Percentiles rank a stretch among this genome's conserved stretches.
Evolutionary conservation across 2,329 filamentous ascomycete species (phyloP).

Genomic region (Pseudogymnoascus sp.): DNA sequence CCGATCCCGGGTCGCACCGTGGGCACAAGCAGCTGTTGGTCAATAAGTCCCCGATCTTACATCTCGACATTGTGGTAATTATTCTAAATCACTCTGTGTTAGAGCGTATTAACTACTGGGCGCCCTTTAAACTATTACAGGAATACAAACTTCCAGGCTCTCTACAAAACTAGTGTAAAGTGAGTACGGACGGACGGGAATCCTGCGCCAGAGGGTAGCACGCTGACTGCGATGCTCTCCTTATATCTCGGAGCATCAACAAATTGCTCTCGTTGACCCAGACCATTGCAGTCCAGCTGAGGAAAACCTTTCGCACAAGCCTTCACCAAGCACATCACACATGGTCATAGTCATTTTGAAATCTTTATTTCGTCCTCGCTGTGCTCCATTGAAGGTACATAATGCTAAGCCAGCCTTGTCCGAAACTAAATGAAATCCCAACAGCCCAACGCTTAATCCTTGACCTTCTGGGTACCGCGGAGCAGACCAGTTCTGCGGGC

Average conservation of each 20-base stretch:
- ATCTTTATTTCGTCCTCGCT: constrained; percentile 28
- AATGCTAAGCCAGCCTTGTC: constrained; percentile 29
- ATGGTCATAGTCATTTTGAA: constrained; percentile 11
- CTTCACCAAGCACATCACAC: constrained; percentile 3
- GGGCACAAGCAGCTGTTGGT: not conserved
- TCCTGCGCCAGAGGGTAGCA: not conserved
- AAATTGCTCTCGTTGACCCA: not conserved
- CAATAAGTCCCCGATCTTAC: too few relatives aligned
- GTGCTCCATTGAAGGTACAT: constrained; percentile 29
- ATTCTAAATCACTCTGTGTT: not conserved
- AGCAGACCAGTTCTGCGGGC: constrained; percentile 99
- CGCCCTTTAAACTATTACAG: not conserved
- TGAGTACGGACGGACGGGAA: not conserved
- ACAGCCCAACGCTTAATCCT: constrained; percentile 60
- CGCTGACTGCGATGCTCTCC: not conserved
- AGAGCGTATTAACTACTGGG: too few relatives aligned
- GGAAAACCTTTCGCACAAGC: not conserved
- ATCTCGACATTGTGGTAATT: not conserved
- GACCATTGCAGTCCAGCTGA: not conserved
- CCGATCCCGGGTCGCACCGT: not conserved
- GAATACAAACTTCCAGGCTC: not conserved
- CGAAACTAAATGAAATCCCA: constrained; percentile 28
- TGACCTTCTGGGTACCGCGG: constrained; percentile 99
- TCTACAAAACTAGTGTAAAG: not conserved
- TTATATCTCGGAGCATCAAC: not conserved